These are phyloP conservation scores for Beauveria bassiana DNA, from an alignment of 2,329 filamentous ascomycete genomes.

Conservation along the genomic window DNA sequence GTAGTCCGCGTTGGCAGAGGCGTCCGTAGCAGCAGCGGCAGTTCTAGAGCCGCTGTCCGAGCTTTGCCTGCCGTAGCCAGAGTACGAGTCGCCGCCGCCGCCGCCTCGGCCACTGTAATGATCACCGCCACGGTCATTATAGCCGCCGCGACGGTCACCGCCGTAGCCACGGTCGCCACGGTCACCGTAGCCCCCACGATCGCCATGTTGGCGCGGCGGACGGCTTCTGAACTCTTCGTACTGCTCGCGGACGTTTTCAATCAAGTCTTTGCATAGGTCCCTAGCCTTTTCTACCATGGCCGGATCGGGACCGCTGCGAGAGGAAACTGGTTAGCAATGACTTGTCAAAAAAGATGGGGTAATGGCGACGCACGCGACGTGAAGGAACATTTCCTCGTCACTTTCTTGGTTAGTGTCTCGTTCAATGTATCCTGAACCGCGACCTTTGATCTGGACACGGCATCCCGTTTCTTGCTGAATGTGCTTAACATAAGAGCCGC, in stretches of 20 bases:
- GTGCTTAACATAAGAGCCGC: conserved; percentile 93
- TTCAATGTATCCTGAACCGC: conserved; percentile 90
- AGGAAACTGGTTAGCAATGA: conserved; percentile 23
- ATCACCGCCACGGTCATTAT: conserved; percentile 31
- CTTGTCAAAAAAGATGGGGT: neutral
- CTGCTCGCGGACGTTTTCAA: conserved; percentile 78
- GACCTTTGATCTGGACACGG: conserved; percentile 96
- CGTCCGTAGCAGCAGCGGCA: conserved; percentile 21
- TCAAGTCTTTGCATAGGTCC: conserved; percentile 78
- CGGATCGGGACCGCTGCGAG: conserved; percentile 69
- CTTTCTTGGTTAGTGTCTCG: conserved; percentile 81
- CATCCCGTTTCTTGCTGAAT: conserved; percentile 94
- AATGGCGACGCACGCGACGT: conserved; percentile 69
- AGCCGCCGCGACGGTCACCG: conserved; percentile 29
- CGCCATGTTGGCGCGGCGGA: conserved; percentile 58
- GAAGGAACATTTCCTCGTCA: conserved; percentile 93
- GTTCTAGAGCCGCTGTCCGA: conserved; percentile 28
- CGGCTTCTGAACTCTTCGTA: conserved; percentile 88
- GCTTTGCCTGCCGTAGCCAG: conserved; percentile 17
- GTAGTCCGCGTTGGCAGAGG: conserved; percentile 48
- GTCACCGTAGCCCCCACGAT: conserved; percentile 35
- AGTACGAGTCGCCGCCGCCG: conserved; percentile 25
- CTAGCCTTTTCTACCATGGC: conserved; percentile 81
- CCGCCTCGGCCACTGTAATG: conserved; percentile 26
- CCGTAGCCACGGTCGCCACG: conserved; percentile 31